These are phyloP conservation scores for Colletotrichum shisoi DNA, from an alignment of 2,329 filamentous ascomycete genomes.

Conservation along the genomic window DNA sequence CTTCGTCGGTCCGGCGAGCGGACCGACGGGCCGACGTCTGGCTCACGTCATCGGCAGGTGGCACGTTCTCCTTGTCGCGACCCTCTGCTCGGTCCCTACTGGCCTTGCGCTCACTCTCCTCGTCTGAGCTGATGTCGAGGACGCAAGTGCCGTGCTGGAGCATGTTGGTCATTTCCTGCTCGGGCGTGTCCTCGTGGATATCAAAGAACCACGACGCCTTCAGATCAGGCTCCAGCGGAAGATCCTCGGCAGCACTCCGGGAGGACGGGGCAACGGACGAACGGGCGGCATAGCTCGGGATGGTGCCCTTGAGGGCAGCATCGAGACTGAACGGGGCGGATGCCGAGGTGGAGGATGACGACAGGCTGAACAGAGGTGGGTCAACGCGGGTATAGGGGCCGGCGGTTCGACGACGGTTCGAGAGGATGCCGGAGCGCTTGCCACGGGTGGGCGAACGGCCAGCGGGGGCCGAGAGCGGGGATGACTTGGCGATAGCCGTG, in stretches of 20 bases:
- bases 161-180: slow-evolving; percentile 90
- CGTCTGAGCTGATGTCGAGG: slow-evolving; percentile 89
- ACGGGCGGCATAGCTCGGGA: slow-evolving; percentile 66
- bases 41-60: slow-evolving; percentile 72
- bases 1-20: slow-evolving; percentile 49
- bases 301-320: slow-evolving; percentile 79
- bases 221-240: slow-evolving; percentile 58
- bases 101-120: slow-evolving; percentile 70
- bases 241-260: slow-evolving; percentile 40
- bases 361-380: slow-evolving; percentile 67
- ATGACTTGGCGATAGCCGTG: slow-evolving; percentile 56
- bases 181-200: slow-evolving; percentile 89
- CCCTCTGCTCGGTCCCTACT: slow-evolving; percentile 63
- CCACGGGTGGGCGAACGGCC: slow-evolving; percentile 79
- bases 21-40: slow-evolving; percentile 58
- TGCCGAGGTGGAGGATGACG: slow-evolving; percentile 50
- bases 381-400: slow-evolving; percentile 73
- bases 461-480: slow-evolving; percentile 72
- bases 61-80: slow-evolving; percentile 91
- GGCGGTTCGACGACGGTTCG: slow-evolving; percentile 71
- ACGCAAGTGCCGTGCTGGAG: slow-evolving; percentile 89
- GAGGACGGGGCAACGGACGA: slow-evolving; percentile 45
- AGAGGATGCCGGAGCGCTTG: slow-evolving; percentile 74
- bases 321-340: slow-evolving; percentile 82
- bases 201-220: slow-evolving; percentile 86